Evolutionary conservation across 306 rosid genomes (phyloP), one percentile per base, ranked within the genome.

Genomic region (Chamaecrista fasciculata): DNA sequence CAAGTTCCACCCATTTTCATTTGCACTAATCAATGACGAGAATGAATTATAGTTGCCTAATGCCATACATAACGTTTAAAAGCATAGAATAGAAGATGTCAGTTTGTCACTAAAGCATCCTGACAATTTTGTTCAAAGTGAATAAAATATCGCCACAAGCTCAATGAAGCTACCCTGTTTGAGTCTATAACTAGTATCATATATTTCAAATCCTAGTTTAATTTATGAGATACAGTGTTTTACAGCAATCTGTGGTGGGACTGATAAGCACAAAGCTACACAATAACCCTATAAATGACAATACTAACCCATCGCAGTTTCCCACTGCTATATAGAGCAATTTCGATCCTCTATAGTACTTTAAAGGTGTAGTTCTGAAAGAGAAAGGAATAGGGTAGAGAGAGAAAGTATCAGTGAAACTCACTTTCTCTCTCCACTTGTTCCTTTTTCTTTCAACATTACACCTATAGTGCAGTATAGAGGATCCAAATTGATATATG

Each of bases 1-100:
- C 77, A 87, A 79, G 83, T 89, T 89, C 85, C 42, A 42, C 60
- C 89, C 89, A 1, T 85, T 70, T 70, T 81, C 91, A 37, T 85
- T 86, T 11, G 26, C 78, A 3, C 60, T 72, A 63, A 58, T 76
- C 7, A 70, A 68, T 0, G 78, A 79, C 3, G 88, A 75, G 5
- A 87, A 83, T 4, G 87, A 79, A 29, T 9, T 31, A 16, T 44
- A 44, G 57, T 16, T 19, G 16, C 16, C 65, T 9, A 9, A 18
- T 59, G 21, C 65, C 2, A 16, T 23, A 16, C n/a, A n/a, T n/a
- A n/a, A n/a, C n/a, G 28, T 33, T 26, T 9, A 19, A 20, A 15
- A 44, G 50, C n/a, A 44, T 15, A 44, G 43, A 15, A n/a, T n/a
- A n/a, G n/a, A 15, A 19, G 0, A 18, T 18, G 65, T 33, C 26